Percentiles rank a stretch among this genome's conserved stretches.
phyloP scores from a whole-genome alignment of 1,284 basidiomycete genomes.

The Cystobasidium sp. region DNA sequence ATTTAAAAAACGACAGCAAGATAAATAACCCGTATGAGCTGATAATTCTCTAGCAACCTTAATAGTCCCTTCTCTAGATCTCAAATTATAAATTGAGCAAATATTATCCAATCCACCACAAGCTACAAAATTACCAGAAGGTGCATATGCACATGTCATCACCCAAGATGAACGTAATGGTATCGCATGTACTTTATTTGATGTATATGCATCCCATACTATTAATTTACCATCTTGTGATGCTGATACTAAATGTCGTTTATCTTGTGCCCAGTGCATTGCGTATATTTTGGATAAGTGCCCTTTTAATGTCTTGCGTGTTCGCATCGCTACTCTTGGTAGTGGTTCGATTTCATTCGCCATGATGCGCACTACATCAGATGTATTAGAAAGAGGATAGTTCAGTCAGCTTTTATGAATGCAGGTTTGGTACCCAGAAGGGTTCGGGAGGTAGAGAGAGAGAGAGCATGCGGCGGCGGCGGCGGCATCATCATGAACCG shows the following conservation, averaged over 20 bases:
- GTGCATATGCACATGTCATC: conserved; percentile 99
- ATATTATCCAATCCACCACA: conserved; percentile 99
- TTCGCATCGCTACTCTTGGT: conserved; percentile 93
- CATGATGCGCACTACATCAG: conserved; percentile 80
- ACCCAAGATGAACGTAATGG: conserved; percentile 97
- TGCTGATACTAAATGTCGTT: conserved; percentile 94
- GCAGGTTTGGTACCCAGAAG: too few species aligned
- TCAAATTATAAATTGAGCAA: conserved; percentile 94
- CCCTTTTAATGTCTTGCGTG: conserved; percentile 89
- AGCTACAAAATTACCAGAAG: conserved; percentile 94
- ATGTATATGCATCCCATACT: conserved; percentile 99
- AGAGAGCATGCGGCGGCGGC: neutral
- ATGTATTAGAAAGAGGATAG: too few species aligned
- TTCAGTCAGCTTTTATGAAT: too few species aligned
- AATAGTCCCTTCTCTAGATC: conserved; percentile 67
- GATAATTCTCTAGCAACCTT: conserved; percentile 78
- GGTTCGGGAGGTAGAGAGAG: conserved; percentile 25
- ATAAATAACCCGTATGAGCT: conserved; percentile 96
- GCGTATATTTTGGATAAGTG: conserved; percentile 99
- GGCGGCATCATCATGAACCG: too few species aligned
- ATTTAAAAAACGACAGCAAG: conserved; percentile 97
- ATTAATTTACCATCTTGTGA: conserved; percentile 99
- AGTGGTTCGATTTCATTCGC: conserved; percentile 92
- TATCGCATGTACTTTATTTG: conserved; percentile 99
- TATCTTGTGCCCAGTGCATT: conserved; percentile 98